Conservation (phyloP, 805 yeast genomes). For the Candida xyloterini region DNA sequence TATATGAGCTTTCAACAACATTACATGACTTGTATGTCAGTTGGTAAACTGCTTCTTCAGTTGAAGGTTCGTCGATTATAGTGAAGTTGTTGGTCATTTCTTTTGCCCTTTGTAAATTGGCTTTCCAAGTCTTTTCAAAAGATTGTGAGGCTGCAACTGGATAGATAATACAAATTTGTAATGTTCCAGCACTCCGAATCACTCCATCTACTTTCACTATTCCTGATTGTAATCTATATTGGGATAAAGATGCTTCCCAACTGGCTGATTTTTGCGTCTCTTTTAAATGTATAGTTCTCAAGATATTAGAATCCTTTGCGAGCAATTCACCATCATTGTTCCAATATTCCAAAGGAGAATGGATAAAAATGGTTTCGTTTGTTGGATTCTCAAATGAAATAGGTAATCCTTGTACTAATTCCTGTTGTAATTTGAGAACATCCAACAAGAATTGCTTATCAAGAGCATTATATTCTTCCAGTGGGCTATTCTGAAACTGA, state of each 20-base stretch:
- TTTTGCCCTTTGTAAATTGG: conserved; percentile 28
- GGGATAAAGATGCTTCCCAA: conserved; percentile 24
- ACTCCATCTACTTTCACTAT: conserved; percentile 42
- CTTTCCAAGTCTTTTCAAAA: conserved; percentile 31
- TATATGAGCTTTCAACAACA: conserved; percentile 21
- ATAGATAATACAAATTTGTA: conserved; percentile 37
- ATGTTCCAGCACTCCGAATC: conserved; percentile 38
- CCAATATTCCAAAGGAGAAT: conserved; percentile 47
- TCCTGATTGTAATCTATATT: conserved; percentile 36
- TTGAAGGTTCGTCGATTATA: conserved; percentile 4
- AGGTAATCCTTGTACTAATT: conserved; percentile 19
- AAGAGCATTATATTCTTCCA: conserved; percentile 28
- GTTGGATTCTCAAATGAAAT: background rate
- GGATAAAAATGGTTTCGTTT: conserved; percentile 28
- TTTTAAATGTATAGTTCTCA: conserved; percentile 39
- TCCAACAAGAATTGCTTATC: conserved; percentile 37
- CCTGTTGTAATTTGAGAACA: conserved; percentile 34
- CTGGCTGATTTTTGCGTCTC: conserved; percentile 17
- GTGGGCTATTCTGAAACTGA: background rate
- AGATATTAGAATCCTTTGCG: conserved; percentile 32
- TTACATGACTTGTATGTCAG: conserved; percentile 10
- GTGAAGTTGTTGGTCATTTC: background rate
- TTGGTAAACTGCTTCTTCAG: conserved; percentile 17
- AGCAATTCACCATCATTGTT: conserved; percentile 30
- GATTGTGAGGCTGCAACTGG: conserved; percentile 10